These are phyloP conservation scores for Beauveria bassiana DNA, from an alignment of 2,329 filamentous ascomycete genomes.

Conservation along the genomic window DNA sequence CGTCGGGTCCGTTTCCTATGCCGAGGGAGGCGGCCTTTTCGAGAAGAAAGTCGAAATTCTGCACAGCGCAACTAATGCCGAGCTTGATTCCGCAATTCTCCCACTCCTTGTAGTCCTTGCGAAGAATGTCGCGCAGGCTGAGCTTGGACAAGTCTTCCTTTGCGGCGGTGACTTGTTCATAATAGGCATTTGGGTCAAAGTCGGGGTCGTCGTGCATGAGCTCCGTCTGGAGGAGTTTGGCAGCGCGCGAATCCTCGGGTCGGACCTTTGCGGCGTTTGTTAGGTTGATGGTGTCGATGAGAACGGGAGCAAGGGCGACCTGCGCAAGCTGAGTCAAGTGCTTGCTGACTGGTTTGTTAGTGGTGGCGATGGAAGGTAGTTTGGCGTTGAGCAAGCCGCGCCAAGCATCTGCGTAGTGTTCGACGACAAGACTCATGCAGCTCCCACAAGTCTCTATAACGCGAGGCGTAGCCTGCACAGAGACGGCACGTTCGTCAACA, in stretches of 20 bases:
- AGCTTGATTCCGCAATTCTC: slow-evolving; percentile 46
- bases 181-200: slow-evolving; percentile 52
- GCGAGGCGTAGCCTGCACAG: slow-evolving; percentile 41
- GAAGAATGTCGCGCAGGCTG: slow-evolving; percentile 57
- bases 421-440: slow-evolving; percentile 62
- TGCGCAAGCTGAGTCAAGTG: slow-evolving; percentile 55
- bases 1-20: slow-evolving; percentile 10
- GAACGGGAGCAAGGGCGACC: slow-evolving; percentile 60
- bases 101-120: slow-evolving; percentile 86
- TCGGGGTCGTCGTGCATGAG: slow-evolving; percentile 27
- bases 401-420: slow-evolving; percentile 52
- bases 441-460: slow-evolving; percentile 62
- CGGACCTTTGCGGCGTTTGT: slow-evolving; percentile 57
- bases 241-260: slow-evolving; percentile 50
- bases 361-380: background rate
- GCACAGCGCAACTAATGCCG: slow-evolving; percentile 61
- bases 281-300: slow-evolving; percentile 67
- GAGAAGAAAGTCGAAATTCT: slow-evolving; percentile 53
- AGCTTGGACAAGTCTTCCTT: slow-evolving; percentile 61
- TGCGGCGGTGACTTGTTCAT: slow-evolving; percentile 49
- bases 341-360: slow-evolving; percentile 14
- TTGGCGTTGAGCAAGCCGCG: slow-evolving; percentile 30
- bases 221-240: slow-evolving; percentile 46
- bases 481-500: slow-evolving; percentile 57
- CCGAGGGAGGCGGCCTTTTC: slow-evolving; percentile 38